Conservation (phyloP, 2,329 filamentous ascomycete species). For the Neoscytalidium dimidiatum region DNA sequence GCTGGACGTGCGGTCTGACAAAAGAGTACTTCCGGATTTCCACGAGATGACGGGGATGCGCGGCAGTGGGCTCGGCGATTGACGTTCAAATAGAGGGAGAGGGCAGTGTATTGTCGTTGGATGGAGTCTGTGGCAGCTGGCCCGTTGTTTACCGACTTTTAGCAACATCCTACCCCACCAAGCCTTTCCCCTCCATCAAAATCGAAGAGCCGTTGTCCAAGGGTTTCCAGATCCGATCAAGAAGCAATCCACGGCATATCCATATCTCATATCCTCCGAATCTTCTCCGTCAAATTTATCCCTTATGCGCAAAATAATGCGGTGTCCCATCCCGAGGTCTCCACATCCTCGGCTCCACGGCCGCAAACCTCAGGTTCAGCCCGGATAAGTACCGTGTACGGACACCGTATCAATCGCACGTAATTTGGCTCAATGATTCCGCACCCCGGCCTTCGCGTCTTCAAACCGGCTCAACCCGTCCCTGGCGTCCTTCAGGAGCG, state of each 20-base stretch:
- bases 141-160: neutral
- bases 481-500: neutral
- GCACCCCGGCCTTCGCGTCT: conserved; percentile 10
- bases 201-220: too few relatives aligned
- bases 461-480: conserved; percentile 9
- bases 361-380: neutral
- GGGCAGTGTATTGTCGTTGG: too few relatives aligned
- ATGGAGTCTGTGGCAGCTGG: too few relatives aligned
- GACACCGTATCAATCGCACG: too few relatives aligned
- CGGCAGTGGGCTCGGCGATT: neutral
- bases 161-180: neutral
- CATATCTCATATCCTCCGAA: neutral
- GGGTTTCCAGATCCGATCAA: too few relatives aligned
- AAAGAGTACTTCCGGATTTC: neutral
- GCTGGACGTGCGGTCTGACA: neutral
- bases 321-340: neutral
- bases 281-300: neutral
- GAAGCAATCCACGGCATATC: too few relatives aligned
- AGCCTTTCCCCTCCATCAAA: too few relatives aligned
- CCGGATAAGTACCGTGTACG: too few relatives aligned
- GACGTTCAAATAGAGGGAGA: neutral
- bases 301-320: neutral
- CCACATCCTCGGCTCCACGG: neutral
- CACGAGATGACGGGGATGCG: neutral
- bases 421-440: neutral